phyloP scores from a whole-genome alignment of 2,329 filamentous ascomycete species.

The Ophiostoma tasmaniense region DNA sequence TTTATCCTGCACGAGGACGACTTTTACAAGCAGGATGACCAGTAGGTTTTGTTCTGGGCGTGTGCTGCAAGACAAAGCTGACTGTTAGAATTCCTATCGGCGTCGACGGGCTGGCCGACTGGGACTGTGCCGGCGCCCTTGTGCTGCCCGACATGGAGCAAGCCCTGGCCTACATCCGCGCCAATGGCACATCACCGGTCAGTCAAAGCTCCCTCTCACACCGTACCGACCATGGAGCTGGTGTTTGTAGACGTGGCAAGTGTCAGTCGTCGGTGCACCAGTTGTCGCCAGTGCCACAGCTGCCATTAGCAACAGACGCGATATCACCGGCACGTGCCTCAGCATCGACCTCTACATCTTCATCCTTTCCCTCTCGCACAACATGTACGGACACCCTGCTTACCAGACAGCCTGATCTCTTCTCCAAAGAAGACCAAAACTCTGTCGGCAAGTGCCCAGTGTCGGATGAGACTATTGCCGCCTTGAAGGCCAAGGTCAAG shows the following conservation, averaged over 20 bases:
- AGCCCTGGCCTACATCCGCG: conserved; percentile 61
- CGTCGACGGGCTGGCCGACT: conserved; percentile 61
- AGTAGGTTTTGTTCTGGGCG: conserved; percentile 38
- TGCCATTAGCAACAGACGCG: neutral
- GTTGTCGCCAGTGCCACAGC: neutral
- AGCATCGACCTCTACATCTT: neutral
- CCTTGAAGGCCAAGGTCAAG: conserved; percentile 40
- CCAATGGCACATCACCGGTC: conserved; percentile 57
- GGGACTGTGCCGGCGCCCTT: conserved; percentile 80
- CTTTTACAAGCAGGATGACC: conserved; percentile 75
- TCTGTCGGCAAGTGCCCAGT: conserved; percentile 49
- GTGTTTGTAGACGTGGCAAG: neutral
- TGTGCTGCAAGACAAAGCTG: neutral
- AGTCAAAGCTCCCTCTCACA: conserved; percentile 25
- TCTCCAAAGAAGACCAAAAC: conserved; percentile 57
- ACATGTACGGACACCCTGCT: conserved; percentile 9
- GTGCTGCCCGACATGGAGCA: conserved; percentile 59
- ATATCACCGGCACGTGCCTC: neutral
- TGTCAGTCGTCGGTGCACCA: neutral
- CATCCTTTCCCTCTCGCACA: neutral
- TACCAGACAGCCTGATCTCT: conserved; percentile 37
- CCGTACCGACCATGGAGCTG: conserved; percentile 24
- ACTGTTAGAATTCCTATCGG: conserved; percentile 43
- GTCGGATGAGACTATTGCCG: conserved; percentile 36
- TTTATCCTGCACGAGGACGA: conserved; percentile 94